Evolutionary conservation across 108 stramenopile genomes (phyloP), one percentile per base, ranked within the genome.

Genomic region (Bacterosira constricta): DNA sequence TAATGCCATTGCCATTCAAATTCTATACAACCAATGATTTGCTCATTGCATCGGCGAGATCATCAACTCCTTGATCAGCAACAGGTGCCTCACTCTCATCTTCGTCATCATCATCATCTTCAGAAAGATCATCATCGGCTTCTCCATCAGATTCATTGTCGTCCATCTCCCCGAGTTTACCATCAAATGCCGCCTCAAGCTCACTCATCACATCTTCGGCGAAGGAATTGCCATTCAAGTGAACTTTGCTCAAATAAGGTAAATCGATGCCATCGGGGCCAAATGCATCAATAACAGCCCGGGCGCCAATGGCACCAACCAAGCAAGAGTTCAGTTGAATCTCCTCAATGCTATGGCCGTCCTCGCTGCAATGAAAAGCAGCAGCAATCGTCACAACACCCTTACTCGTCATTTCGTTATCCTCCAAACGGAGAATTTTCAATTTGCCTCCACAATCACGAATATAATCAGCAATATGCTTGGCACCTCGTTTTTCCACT

Each of bases 61-160:
- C 76, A 59, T 82, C 81, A 36, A 68, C 66, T n/a, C 20, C 49
- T 13, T 26, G 63, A 27, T 61, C 69, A 44, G 30, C 47, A 44
- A 32, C 62, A 9, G 51, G 34, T 31, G 25, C 61, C 12, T 29
- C 68, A 34, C 35, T 69, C 0, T 68, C 69, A 20, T 73, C 81
- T 11, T 80, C 82, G 6, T 73, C 77, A 4, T 66, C 75, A 18
- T 66, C 76, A 18, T 73, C 77, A 25, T 66, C 71, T 49, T 71
- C 68, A 45, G 63, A 75, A 26, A 82, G 51, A 18, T 75, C 77
- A 55, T 82, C 77, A 71, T 83, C 78, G 11, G 73, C 75, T 25
- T 75, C 82, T n/a, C 66, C 77, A 49, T 82, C 81, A 9, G 60
- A 62, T 39, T 83, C 78, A 58, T 83, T 83, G 45, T 83, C 78